Evolutionary conservation across 139 green algal genomes (phyloP).

Genomic region (Edaphochlamys debaryana): DNA sequence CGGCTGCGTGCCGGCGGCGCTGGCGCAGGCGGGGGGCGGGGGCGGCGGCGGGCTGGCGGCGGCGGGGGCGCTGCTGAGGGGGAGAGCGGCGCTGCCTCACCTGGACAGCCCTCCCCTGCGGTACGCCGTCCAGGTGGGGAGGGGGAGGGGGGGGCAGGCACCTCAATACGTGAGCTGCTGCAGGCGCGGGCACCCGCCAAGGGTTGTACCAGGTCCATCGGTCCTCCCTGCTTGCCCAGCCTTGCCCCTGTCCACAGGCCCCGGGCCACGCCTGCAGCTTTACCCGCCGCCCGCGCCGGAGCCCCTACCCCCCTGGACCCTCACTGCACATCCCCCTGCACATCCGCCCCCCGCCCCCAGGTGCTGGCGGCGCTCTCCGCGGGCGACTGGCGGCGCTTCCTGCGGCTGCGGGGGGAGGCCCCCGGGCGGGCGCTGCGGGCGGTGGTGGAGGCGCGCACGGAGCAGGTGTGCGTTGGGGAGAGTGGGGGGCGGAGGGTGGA

Average conservation of each 20-base stretch:
- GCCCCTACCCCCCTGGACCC: not conserved
- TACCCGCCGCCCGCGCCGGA: not conserved
- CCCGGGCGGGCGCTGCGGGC: too few relatives aligned
- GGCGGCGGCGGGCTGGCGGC: not conserved
- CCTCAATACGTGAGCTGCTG: too few relatives aligned
- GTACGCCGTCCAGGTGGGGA: not conserved
- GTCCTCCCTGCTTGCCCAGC: not conserved
- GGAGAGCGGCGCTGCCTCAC: not conserved
- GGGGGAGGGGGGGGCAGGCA: not conserved
- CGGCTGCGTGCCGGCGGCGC: not conserved
- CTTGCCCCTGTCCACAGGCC: too few relatives aligned
- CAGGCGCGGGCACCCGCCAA: too few relatives aligned
- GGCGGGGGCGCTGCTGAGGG: slow-evolving; percentile 5
- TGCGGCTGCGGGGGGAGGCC: not conserved
- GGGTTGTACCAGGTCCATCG: too few relatives aligned
- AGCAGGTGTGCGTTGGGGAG: not conserved
- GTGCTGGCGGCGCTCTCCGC: not conserved
- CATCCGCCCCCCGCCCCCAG: too few relatives aligned
- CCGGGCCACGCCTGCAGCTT: too few relatives aligned
- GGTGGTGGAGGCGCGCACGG: not conserved
- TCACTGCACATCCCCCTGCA: not conserved
- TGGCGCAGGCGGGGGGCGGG: not conserved
- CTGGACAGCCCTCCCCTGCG: not conserved
- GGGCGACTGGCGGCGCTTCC: not conserved
- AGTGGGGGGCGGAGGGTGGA: not conserved